A percentile compares a stretch with the other conserved stretches of the same genome.
phyloP scores from a whole-genome alignment of 75 land plant genomes.

The Selaginella tamariscina region DNA sequence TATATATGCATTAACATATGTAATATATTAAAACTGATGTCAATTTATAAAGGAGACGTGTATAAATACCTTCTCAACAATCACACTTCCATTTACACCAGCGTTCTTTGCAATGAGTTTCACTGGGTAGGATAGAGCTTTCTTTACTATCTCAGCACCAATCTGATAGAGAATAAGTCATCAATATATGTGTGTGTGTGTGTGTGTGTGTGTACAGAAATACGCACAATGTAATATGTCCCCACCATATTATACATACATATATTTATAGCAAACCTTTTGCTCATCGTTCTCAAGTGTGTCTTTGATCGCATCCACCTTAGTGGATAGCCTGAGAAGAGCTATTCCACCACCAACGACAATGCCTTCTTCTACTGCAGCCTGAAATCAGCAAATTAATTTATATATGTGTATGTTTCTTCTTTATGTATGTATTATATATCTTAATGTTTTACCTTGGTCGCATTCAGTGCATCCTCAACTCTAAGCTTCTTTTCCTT shows the following conservation, averaged over 20 bases:
- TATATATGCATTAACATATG: too few species aligned
- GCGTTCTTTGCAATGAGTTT: conserved; percentile 81
- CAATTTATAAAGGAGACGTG: too few species aligned
- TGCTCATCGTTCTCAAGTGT: conserved; percentile 52
- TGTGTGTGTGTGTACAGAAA: too few species aligned
- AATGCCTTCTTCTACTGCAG: conserved; percentile 68
- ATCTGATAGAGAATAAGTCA: too few species aligned
- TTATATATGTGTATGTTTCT: too few species aligned
- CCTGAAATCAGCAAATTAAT: too few species aligned
- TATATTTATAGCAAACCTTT: conserved; percentile 40
- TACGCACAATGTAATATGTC: too few species aligned
- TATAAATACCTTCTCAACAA: conserved; percentile 90
- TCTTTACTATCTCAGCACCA: conserved; percentile 77
- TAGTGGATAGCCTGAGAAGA: conserved; percentile 41
- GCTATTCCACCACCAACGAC: conserved; percentile 67
- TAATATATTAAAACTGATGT: too few species aligned
- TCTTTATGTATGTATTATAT: too few species aligned
- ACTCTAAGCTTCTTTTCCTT: conserved; percentile 81
- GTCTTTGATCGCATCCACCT: conserved; percentile 52
- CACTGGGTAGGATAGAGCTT: conserved; percentile 61
- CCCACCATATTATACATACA: too few species aligned
- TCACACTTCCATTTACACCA: conserved; percentile 67
- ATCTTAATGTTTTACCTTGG: too few species aligned
- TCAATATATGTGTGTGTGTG: too few species aligned
- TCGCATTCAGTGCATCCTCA: conserved; percentile 91